Evolutionary conservation across 345 rosid genomes (phyloP), one percentile per base, ranked within the genome.

Genomic region (Aurinia saxatilis): DNA sequence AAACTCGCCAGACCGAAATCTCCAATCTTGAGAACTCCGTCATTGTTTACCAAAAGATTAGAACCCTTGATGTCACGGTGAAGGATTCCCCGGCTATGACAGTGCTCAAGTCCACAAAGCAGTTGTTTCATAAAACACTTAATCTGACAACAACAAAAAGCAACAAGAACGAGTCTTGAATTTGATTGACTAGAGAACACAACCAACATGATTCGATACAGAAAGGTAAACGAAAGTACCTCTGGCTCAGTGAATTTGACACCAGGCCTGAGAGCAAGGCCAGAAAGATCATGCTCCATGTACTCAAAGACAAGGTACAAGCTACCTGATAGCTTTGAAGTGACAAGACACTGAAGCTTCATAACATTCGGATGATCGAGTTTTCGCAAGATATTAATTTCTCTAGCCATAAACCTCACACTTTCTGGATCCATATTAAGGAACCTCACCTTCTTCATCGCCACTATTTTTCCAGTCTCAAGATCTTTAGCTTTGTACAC

Each of bases 41-140:
- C 76, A 36, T 83, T 63, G 60, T 78, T 75, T 11, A 93, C 65
- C 46, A 87, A 80, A 17, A 90, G 95, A 73, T 90, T 93, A 0
- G 99, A 88, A 41, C 97, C 97, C 53, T 93, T 93, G 33, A 93
- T 83, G 75, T 93, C 99, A 44, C 99, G 76, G 74, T 88, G 97
- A 75, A 93, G 77, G 18, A 90, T 58, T 31, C 96, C 95, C 1
- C 75, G 86, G 71, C 79, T 83, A 57, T 93, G 99, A 70, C 99
- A 93, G 52, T 90, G 91, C 48, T 86, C 86, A 47, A 89, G 92
- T 72, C 96, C 98, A 37, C 61, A 71, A 27, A 85, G 67, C 65
- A 92, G 71, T 70, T 89, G 96, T 69, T 84, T 81, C 80, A 83
- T 77, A 65, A 71, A 88, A 71, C 96, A 92, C 68, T 85, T 92